Percentiles rank a stretch among this genome's conserved stretches.
These are phyloP conservation scores for Pseudofabraea citricarpa DNA, from an alignment of 2,329 filamentous ascomycete species.

Conservation along the genomic window DNA sequence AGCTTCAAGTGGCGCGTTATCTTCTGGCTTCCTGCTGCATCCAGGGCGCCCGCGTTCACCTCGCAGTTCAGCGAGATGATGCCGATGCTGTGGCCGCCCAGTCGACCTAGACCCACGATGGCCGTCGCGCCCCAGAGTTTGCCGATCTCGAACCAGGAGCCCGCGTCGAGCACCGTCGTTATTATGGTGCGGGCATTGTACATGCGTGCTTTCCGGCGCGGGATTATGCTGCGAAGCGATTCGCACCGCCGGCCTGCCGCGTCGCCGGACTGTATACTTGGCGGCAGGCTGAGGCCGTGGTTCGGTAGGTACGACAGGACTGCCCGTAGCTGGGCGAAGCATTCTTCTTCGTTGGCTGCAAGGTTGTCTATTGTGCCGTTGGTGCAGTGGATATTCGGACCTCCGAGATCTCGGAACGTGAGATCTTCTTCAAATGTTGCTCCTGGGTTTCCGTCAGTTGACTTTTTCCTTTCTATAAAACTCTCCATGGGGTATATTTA, in stretches of 20 bases:
- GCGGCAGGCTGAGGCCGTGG: conserved; percentile 49
- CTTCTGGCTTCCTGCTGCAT: conserved; percentile 57
- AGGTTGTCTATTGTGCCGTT: conserved; percentile 65
- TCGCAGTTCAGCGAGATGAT: conserved; percentile 58
- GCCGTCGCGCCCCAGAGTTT: conserved; percentile 56
- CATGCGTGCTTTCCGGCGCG: conserved; percentile 52
- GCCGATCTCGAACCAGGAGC: conserved; percentile 61
- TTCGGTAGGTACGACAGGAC: conserved; percentile 55
- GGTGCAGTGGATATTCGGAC: conserved; percentile 55
- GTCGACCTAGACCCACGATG: conserved; percentile 54
- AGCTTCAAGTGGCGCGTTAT: conserved; percentile 56
- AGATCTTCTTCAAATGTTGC: conserved; percentile 62
- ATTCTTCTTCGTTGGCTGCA: conserved; percentile 53
- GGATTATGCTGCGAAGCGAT: conserved; percentile 49
- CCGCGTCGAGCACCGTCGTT: conserved; percentile 47
- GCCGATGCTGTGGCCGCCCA: conserved; percentile 52
- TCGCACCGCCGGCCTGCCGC: conserved; percentile 42
- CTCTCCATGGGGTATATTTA: background rate
- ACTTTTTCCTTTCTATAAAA: background rate
- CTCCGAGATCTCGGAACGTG: conserved; percentile 53
- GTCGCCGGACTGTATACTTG: conserved; percentile 40
- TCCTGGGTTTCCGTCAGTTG: too few relatives aligned
- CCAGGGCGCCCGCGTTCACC: conserved; percentile 55
- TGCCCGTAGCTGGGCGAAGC: conserved; percentile 54
- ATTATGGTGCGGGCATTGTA: conserved; percentile 56